Evolutionary conservation across 495 filamentous ascomycete species (phyloP), one percentile per base, ranked within the genome.

Genomic region (Pyronema domesticum): DNA sequence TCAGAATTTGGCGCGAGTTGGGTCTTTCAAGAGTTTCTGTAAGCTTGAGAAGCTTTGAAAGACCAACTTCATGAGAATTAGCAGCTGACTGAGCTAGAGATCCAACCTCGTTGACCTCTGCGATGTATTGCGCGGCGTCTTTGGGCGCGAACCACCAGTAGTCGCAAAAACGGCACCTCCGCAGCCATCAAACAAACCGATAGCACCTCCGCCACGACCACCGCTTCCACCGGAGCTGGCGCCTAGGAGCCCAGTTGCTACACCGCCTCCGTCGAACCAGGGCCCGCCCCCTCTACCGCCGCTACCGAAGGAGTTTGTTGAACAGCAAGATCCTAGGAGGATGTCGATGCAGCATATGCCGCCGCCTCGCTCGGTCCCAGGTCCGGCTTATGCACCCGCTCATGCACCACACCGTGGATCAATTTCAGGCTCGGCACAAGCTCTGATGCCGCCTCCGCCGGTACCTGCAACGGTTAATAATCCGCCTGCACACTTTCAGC

Each of bases 81-180:
- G 7, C 23, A 18, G 51, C 65, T 65, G 47, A 65, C 50, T 48
- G 35, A 30, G 23, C 40, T 65, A 95, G 86, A 85, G 81, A 71
- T 93, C 84, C 4, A 86, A 75, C 56, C 73, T 95, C 11, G 63
- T 80, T 14, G 88, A 91, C 60, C 81, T 95, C 54, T 70, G 95
- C 2, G 81, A 77, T 8, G 82, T 94, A 23, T 72, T 98, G 10
- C 75, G 84, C 56, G 86, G 89, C 55, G 76, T 95, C 1, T 98
- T 98, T 64, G 81, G 87, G 17, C 91, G 91, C 67, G 91, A 98
- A 61, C 91, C 91, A 23, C 91, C 91, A 0, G 86, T 95, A 18
- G 77, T 85, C 54, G 76, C 86, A 51, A 82, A 77, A 53, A 75
- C 73, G 53, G 69, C 69, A 39, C 61, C 70, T 34, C 66, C 67